Conservation (phyloP, 1,139 yeast species). For the Protomyces gravidus region DNA sequence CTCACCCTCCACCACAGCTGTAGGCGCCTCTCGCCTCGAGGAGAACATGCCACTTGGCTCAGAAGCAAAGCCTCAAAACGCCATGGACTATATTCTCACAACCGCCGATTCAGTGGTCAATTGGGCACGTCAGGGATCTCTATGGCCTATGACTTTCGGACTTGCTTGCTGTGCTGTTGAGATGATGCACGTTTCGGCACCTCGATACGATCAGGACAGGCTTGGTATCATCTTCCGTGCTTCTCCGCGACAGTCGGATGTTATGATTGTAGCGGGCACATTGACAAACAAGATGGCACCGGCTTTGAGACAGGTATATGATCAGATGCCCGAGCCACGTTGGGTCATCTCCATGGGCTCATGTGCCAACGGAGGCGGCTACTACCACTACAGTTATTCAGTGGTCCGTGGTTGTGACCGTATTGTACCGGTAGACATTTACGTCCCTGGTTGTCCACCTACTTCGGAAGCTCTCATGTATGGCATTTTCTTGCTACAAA, state of each 20-base stretch:
- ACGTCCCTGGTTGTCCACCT: conserved; percentile 93
- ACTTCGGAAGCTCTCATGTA: conserved; percentile 87
- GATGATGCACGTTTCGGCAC: conserved; percentile 93
- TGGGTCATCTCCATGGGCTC: conserved; percentile 91
- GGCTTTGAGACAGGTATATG: conserved; percentile 86
- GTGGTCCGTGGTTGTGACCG: conserved; percentile 90
- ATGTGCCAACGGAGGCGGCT: conserved; percentile 93
- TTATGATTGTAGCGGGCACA: conserved; percentile 91
- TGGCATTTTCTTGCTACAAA: conserved; percentile 82
- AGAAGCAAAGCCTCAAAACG: conserved; percentile 51
- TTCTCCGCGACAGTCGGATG: conserved; percentile 89
- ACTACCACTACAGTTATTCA: conserved; percentile 83
- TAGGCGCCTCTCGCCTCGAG: conserved; percentile 18
- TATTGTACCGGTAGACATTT: conserved; percentile 80
- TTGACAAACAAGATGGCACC: conserved; percentile 82
- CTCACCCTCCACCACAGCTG: conserved; percentile 22
- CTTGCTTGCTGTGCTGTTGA: conserved; percentile 56
- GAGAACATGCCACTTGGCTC: conserved; percentile 47
- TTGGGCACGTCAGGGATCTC: conserved; percentile 90
- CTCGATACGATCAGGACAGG: conserved; percentile 90
- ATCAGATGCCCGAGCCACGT: conserved; percentile 91
- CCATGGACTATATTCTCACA: conserved; percentile 79
- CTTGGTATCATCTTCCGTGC: conserved; percentile 92
- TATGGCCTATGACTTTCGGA: conserved; percentile 89
- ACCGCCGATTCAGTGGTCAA: conserved; percentile 76